These are phyloP conservation scores for Globisporangium viniferum DNA, from an alignment of 352 stramenopile genomes.

Conservation along the genomic window DNA sequence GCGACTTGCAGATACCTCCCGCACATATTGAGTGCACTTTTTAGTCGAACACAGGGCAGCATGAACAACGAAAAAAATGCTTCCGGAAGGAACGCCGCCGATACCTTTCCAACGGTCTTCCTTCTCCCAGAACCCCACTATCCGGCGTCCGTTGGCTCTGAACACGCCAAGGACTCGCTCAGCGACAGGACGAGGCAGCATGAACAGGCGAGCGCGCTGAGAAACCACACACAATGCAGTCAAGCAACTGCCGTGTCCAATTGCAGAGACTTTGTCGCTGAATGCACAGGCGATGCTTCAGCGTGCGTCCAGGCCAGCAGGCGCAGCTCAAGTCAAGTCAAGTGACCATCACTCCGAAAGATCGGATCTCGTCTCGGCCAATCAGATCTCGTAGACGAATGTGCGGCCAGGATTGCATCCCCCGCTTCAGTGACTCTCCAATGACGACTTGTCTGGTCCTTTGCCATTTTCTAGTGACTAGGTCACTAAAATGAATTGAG, in stretches of 20 bases:
- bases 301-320: neutral
- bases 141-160: neutral
- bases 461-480: neutral
- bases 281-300: neutral
- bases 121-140: constrained; percentile 1
- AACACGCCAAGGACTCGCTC: neutral
- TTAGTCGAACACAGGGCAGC: neutral
- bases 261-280: no score
- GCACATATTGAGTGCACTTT: neutral
- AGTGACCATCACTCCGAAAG: neutral
- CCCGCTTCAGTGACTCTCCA: neutral
- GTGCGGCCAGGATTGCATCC: neutral
- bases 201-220: neutral
- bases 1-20: neutral
- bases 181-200: neutral
- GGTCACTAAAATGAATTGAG: neutral
- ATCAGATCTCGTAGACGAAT: constrained; percentile 1
- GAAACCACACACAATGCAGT: neutral
- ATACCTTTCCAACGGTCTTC: neutral
- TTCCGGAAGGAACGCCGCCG: neutral
- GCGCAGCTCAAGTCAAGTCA: neutral
- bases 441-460: neutral
- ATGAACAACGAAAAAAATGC: neutral
- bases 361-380: neutral
- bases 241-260: no score